A percentile compares a stretch with the other conserved stretches of the same genome.
Evolutionary conservation across 768 basidiomycete genomes (phyloP).

Genomic region (Psilocybe azurescens): DNA sequence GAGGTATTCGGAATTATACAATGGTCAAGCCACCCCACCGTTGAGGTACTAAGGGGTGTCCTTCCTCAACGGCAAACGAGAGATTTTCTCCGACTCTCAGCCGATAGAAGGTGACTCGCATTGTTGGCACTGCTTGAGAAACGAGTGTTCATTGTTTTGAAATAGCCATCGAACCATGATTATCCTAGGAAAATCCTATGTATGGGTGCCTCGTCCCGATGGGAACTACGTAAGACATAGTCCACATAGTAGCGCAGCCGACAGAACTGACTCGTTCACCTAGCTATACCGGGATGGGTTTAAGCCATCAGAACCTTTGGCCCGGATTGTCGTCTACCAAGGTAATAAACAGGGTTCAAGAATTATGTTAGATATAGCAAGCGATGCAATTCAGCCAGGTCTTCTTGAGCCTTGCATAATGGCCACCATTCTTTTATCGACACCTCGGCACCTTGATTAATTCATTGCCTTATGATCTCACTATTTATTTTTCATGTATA

Average conservation of each 20-base stretch:
- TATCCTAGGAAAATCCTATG: conserved; percentile 10
- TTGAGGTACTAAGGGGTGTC: conserved; percentile 14
- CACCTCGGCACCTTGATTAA: background rate
- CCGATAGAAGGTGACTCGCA: conserved; percentile 16
- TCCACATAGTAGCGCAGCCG: background rate
- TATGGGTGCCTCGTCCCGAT: conserved; percentile 17
- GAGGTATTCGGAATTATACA: conserved; percentile 15
- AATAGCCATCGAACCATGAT: conserved; percentile 22
- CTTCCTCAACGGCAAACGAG: conserved; percentile 14
- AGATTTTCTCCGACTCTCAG: conserved; percentile 21
- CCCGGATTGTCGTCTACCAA: conserved; percentile 6
- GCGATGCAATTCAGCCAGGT: conserved; percentile 19
- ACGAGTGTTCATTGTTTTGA: background rate
- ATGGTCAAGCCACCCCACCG: conserved; percentile 19
- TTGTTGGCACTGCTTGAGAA: background rate
- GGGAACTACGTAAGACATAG: conserved; percentile 19
- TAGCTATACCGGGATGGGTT: conserved; percentile 20
- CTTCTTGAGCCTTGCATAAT: conserved; percentile 22
- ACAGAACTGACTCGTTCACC: background rate
- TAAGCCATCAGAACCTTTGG: conserved; percentile 15
- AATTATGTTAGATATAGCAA: conserved; percentile 20
- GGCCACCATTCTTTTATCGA: conserved; percentile 16
- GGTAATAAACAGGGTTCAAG: background rate
- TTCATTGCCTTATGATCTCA: background rate
- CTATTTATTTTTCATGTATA: too few relatives aligned